These are phyloP conservation scores for Triadica sebifera DNA, from an alignment of 345 rosid genomes.

Conservation along the genomic window DNA sequence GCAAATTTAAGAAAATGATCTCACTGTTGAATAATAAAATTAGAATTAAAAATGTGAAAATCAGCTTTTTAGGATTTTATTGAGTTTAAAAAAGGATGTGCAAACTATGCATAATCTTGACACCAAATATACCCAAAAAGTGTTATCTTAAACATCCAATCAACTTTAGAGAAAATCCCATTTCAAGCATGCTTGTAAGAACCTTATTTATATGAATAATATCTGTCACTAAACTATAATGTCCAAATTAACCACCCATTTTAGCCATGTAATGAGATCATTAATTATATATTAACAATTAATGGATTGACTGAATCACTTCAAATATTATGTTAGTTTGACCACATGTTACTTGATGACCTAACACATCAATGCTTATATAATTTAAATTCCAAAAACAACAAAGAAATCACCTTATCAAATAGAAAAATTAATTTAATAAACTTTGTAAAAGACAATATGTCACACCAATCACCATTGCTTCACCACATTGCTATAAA, in stretches of 20 bases:
- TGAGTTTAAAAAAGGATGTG: background rate
- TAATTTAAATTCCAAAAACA: too few relatives aligned
- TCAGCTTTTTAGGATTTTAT: conserved; percentile 14
- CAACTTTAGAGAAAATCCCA: conserved; percentile 12
- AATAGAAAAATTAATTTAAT: too few relatives aligned
- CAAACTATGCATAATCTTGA: conserved; percentile 24
- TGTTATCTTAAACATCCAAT: conserved; percentile 23
- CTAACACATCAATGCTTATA: too few relatives aligned
- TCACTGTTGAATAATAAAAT: conserved; percentile 1
- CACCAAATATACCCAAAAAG: conserved; percentile 15
- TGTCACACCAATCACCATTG: too few relatives aligned
- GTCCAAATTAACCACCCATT: too few relatives aligned
- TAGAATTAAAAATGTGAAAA: background rate
- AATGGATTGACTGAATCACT: background rate
- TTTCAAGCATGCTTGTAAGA: conserved; percentile 26
- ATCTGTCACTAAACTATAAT: too few relatives aligned
- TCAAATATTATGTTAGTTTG: background rate
- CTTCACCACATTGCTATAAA: too few relatives aligned
- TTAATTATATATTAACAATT: background rate
- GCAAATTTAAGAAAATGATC: conserved; percentile 3
- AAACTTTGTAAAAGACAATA: too few relatives aligned
- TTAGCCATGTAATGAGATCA: background rate
- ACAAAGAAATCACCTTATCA: too few relatives aligned
- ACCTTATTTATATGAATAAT: too few relatives aligned
- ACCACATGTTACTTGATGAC: background rate